Evolutionary conservation across 441 rosid genomes (phyloP), one percentile per base, ranked within the genome.

Genomic region (Gossypium davidsonii): DNA sequence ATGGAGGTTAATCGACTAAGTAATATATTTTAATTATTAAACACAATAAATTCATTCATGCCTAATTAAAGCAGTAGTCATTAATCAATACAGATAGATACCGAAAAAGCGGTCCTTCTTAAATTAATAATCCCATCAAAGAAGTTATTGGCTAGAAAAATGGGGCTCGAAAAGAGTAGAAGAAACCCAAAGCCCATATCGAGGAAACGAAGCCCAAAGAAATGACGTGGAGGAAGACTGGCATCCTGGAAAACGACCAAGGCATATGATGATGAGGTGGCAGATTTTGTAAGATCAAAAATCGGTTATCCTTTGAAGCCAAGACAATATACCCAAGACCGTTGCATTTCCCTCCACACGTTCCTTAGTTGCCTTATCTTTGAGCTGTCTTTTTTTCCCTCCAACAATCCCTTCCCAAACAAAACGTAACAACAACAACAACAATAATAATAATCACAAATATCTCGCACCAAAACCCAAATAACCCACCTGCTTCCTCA

Each of bases 301-400:
- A 61, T 51, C 5, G 44, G 60, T 60, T 34, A 31, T 17, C 56
- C 37, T 51, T 51, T 2, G 20, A 57, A 76, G 21, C 20, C 44
- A 31, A 34, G 20, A 14, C 20, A 60, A 31, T 1, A 61, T 11
- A 15, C 2, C 56, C 74, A 31, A 69, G 34, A 71, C 78, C 65
- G 79, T 80, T 73, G 82, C 80, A 49, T 74, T 85, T 80, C 86
- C 85, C 80, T 72, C 93, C 94, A 85, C 93, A 88, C 90, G 68
- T 84, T 89, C 74, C 67, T 21, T 2, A 3, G 1, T 51, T 34
- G 61, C 83, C 90, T 88, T 88, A 88, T 88, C 92, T 34, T 34
- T 42, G 63, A 2, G 39, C 57, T 67, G 34, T 34, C 55, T 59
- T 51, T 31, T 44, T 77, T 83, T 85, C 87, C 88, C 88, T 83